phyloP scores from a whole-genome alignment of 2,329 filamentous ascomycete genomes.

The Zasmidium angulare region DNA sequence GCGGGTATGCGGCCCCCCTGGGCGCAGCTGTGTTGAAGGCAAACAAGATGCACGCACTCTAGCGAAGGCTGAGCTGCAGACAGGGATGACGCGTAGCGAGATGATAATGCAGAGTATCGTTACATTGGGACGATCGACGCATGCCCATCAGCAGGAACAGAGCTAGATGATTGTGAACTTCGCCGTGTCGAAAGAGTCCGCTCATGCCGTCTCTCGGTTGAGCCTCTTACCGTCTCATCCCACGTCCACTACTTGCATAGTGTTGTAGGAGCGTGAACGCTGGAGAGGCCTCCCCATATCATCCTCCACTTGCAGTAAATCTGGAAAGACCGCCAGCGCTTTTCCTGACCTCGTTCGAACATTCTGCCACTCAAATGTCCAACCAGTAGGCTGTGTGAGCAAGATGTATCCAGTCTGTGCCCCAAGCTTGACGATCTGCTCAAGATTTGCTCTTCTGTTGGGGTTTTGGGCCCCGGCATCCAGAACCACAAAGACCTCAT shows the following conservation, averaged over 20 bases:
- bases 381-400: conserved; percentile 37
- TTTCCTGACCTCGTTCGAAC: neutral
- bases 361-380: conserved; percentile 35
- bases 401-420: conserved; percentile 37
- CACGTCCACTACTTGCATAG: neutral
- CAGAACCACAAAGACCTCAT: neutral
- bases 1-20: neutral
- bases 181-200: neutral
- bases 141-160: no score
- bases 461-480: conserved; percentile 5
- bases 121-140: no score
- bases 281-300: conserved; percentile 19
- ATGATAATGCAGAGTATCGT: no score
- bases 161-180: no score
- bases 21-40: no score
- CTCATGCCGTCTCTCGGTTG: neutral
- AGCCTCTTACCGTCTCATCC: neutral
- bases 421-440: conserved; percentile 37
- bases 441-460: conserved; percentile 33
- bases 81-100: no score
- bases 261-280: neutral
- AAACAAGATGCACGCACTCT: no score
- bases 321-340: conserved; percentile 37
- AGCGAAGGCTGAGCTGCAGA: no score
- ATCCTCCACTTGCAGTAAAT: conserved; percentile 35